A percentile compares a stretch with the other conserved stretches of the same genome.
These are phyloP conservation scores for Knufia fluminis DNA, from an alignment of 2,329 filamentous ascomycete species.

Conservation along the genomic window DNA sequence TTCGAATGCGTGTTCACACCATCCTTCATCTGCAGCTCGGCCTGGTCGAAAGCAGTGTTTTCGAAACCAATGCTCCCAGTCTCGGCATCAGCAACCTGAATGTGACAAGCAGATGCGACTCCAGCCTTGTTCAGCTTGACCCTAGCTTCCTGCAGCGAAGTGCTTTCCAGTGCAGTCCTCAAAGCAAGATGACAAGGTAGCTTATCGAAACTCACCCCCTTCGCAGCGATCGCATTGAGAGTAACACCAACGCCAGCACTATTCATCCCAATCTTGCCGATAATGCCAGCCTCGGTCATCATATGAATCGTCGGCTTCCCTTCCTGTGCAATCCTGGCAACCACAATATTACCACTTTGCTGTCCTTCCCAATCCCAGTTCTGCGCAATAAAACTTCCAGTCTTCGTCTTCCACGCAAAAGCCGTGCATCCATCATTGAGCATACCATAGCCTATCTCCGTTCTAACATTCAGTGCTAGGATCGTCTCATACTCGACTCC, in stretches of 20 bases:
- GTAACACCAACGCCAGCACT: slow-evolving; percentile 44
- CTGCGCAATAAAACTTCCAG: slow-evolving; percentile 39
- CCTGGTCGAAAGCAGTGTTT: slow-evolving; percentile 6
- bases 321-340: slow-evolving; percentile 38
- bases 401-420: slow-evolving; percentile 41
- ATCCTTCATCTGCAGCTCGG: slow-evolving; percentile 15
- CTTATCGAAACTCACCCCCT: slow-evolving; percentile 38
- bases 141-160: slow-evolving; percentile 38
- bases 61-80: slow-evolving; percentile 33
- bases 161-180: slow-evolving; percentile 43
- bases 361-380: slow-evolving; percentile 50
- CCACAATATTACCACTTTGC: slow-evolving; percentile 44
- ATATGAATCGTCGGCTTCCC: slow-evolving; percentile 43
- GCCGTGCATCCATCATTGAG: slow-evolving; percentile 52
- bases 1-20: slow-evolving; percentile 38
- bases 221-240: slow-evolving; percentile 47
- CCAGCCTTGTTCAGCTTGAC: slow-evolving; percentile 36
- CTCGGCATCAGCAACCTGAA: slow-evolving; percentile 42
- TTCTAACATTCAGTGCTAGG: slow-evolving; percentile 50
- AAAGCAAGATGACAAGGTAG: slow-evolving; percentile 49
- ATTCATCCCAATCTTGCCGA: slow-evolving; percentile 53
- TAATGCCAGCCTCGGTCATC: slow-evolving; percentile 49
- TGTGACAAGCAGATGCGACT: slow-evolving; percentile 46
- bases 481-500: slow-evolving; percentile 41
- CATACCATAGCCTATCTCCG: slow-evolving; percentile 49